Conservation (phyloP, 176 grass and related monocot species). For the Cenchrus americanus region DNA sequence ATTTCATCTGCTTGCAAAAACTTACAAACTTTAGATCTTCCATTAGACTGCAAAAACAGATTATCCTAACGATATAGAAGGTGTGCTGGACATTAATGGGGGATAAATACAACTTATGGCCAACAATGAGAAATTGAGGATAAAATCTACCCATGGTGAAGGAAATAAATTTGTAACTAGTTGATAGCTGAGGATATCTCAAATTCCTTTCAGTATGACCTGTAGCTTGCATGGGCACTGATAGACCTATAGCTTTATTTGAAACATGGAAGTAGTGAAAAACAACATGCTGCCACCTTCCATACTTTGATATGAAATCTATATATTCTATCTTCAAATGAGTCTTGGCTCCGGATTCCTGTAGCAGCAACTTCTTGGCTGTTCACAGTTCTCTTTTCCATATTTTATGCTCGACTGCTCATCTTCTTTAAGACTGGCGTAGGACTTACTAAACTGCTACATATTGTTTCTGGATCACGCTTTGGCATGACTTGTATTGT, state of each 20-base stretch:
- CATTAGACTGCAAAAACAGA: neutral
- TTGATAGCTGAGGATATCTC: neutral
- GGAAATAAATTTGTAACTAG: neutral
- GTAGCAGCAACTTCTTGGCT: neutral
- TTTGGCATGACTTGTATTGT: constrained; percentile 6
- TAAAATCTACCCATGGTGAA: neutral
- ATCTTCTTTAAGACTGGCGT: neutral
- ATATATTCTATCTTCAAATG: neutral
- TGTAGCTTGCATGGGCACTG: neutral
- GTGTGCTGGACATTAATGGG: neutral
- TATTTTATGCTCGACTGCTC: neutral
- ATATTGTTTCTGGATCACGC: constrained; percentile 13
- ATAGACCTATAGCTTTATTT: neutral
- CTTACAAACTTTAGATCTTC: neutral
- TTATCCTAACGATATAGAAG: neutral
- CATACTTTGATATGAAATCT: neutral
- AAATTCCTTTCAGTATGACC: neutral
- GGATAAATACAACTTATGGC: neutral
- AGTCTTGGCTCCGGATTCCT: neutral
- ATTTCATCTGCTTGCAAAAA: neutral
- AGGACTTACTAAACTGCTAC: neutral
- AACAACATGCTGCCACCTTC: neutral
- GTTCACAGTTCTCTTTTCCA: constrained; percentile 16
- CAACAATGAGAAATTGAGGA: neutral
- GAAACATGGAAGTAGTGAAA: neutral